These are phyloP conservation scores for Neurospora pannonica DNA, from an alignment of 495 filamentous ascomycete species.

Conservation along the genomic window DNA sequence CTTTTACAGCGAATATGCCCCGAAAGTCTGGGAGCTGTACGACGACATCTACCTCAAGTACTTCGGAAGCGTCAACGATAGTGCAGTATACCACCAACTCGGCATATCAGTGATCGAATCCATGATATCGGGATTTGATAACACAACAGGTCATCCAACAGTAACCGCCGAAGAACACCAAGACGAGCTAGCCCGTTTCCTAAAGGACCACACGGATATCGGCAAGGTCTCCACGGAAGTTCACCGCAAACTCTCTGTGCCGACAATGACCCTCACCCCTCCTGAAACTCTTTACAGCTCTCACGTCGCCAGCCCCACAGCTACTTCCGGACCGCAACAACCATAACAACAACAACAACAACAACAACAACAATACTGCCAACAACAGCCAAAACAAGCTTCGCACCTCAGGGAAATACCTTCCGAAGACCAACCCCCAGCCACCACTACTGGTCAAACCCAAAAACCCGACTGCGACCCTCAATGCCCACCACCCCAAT, in stretches of 20 bases:
- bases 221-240: not conserved
- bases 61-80: slow-evolving; percentile 13
- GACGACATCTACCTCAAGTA: slow-evolving; percentile 27
- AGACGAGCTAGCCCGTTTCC: slow-evolving; percentile 15
- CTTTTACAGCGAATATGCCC: slow-evolving; percentile 26
- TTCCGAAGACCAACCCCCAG: slow-evolving; percentile 2
- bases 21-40: slow-evolving; percentile 23
- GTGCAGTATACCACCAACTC: slow-evolving; percentile 27
- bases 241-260: slow-evolving; percentile 3
- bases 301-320: not conserved
- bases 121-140: slow-evolving; percentile 21
- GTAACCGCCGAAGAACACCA: slow-evolving; percentile 5
- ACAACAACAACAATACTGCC: slow-evolving; percentile 1
- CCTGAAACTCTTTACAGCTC: not conserved
- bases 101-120: slow-evolving; percentile 28
- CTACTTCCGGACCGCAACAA: not conserved
- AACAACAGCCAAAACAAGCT: slow-evolving; percentile 2
- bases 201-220: slow-evolving; percentile 9
- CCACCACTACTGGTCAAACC: not conserved
- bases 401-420: not conserved
- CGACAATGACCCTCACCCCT: slow-evolving; percentile 5
- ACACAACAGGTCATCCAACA: not conserved
- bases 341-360: too few species aligned
- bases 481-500: slow-evolving; percentile 31
- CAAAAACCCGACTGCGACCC: slow-evolving; percentile 30